Evolutionary conservation across 2,329 filamentous ascomycete species (phyloP).

Genomic region (Botryotinia calthae): DNA sequence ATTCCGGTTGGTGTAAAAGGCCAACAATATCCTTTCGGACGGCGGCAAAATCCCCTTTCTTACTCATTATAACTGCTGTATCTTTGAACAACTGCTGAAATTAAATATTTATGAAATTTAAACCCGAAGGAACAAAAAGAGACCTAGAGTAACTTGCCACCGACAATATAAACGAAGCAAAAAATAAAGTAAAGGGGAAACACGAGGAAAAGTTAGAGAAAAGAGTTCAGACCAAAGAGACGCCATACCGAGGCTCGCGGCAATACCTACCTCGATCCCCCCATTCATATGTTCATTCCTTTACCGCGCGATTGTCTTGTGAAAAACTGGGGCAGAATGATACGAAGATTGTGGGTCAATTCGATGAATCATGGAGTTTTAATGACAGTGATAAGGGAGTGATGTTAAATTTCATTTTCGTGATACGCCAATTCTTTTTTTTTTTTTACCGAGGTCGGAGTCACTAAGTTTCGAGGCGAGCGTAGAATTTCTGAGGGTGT

Average conservation of each 20-base stretch:
- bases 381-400: conserved; percentile 15
- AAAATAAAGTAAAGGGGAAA: not conserved
- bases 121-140: conserved; percentile 14
- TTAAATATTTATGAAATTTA: not conserved
- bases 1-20: conserved; percentile 57
- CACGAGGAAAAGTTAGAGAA: conserved; percentile 24
- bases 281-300: conserved; percentile 18
- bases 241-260: conserved; percentile 32
- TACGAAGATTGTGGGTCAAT: conserved; percentile 23
- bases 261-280: conserved; percentile 9
- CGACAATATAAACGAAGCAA: not conserved
- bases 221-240: conserved; percentile 13
- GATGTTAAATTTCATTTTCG: conserved; percentile 2
- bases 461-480: not conserved
- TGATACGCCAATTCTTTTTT: not conserved
- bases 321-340: conserved; percentile 10
- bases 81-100: not conserved
- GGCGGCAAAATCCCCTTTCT: conserved; percentile 64
- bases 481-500: not conserved
- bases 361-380: conserved; percentile 26
- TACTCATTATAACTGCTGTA: conserved; percentile 28
- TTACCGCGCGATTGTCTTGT: conserved; percentile 24
- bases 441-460: conserved; percentile 12
- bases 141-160: not conserved
- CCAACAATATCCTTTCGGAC: conserved; percentile 14